A percentile compares a stretch with the other conserved stretches of the same genome.
phyloP scores from a whole-genome alignment of 2,329 filamentous ascomycete species.

The Tolypocladium ophioglossoides region DNA sequence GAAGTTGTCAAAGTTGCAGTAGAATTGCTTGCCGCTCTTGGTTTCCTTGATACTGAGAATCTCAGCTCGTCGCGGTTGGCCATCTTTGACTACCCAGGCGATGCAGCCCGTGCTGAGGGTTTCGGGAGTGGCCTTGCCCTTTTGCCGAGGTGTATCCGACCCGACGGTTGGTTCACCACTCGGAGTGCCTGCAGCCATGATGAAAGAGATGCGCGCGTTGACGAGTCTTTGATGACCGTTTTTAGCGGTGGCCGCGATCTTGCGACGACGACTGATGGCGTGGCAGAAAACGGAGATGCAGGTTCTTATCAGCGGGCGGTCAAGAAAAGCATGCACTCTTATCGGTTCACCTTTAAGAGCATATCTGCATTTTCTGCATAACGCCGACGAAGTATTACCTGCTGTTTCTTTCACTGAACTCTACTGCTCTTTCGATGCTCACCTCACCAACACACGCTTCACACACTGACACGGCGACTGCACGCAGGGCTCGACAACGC shows the following conservation, averaged over 20 bases:
- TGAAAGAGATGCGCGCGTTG: slow-evolving; percentile 16
- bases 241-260: background rate
- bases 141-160: slow-evolving; percentile 51
- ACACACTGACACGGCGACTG: background rate
- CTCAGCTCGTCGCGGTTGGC: slow-evolving; percentile 81
- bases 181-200: slow-evolving; percentile 42
- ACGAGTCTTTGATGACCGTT: slow-evolving; percentile 14
- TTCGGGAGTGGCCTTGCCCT: slow-evolving; percentile 73
- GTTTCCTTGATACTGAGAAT: slow-evolving; percentile 90
- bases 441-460: background rate
- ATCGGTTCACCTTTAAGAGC: background rate
- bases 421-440: background rate
- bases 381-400: too few relatives aligned
- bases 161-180: slow-evolving; percentile 44
- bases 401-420: background rate
- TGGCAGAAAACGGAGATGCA: background rate
- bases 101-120: slow-evolving; percentile 58
- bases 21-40: slow-evolving; percentile 81
- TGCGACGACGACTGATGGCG: background rate
- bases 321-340: background rate
- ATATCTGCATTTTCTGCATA: background rate
- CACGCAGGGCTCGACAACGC: background rate
- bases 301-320: background rate
- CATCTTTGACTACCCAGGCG: slow-evolving; percentile 58
- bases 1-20: slow-evolving; percentile 97